Evolutionary conservation across 768 basidiomycete species (phyloP).

Genomic region (Tulasnella sp.): DNA sequence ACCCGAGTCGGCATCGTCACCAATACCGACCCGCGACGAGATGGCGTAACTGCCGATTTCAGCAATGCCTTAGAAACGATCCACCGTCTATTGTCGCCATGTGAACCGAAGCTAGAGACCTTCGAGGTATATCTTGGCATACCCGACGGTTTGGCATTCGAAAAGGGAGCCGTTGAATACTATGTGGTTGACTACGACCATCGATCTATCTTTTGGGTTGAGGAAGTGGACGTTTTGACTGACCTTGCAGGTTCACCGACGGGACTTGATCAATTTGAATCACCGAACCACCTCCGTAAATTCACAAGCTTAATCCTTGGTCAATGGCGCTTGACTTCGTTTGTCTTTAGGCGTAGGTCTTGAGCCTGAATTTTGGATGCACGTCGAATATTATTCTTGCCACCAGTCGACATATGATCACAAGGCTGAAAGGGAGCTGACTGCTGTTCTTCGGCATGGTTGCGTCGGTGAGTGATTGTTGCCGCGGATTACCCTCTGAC

Average conservation of each 20-base stretch:
- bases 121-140: neutral
- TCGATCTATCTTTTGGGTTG: neutral
- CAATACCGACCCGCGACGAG: neutral
- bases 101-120: neutral
- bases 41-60: neutral
- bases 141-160: too few relatives aligned
- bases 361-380: slow-evolving; percentile 2
- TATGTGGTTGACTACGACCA: slow-evolving; percentile 3
- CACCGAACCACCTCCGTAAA: neutral
- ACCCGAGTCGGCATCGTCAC: neutral
- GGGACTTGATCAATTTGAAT: neutral
- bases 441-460: neutral
- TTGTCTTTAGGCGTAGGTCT: neutral
- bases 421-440: slow-evolving; percentile 1
- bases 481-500: neutral
- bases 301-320: neutral
- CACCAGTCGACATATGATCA: slow-evolving; percentile 1
- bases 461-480: neutral
- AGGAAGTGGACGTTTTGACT: neutral
- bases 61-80: neutral
- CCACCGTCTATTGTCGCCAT: too few relatives aligned
- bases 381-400: slow-evolving; percentile 1
- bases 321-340: neutral
- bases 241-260: neutral
- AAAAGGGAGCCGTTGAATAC: neutral